Percentiles rank a stretch among this genome's conserved stretches.
Conservation (phyloP, 2,329 filamentous ascomycete genomes). For the Nectriaceae sp. region DNA sequence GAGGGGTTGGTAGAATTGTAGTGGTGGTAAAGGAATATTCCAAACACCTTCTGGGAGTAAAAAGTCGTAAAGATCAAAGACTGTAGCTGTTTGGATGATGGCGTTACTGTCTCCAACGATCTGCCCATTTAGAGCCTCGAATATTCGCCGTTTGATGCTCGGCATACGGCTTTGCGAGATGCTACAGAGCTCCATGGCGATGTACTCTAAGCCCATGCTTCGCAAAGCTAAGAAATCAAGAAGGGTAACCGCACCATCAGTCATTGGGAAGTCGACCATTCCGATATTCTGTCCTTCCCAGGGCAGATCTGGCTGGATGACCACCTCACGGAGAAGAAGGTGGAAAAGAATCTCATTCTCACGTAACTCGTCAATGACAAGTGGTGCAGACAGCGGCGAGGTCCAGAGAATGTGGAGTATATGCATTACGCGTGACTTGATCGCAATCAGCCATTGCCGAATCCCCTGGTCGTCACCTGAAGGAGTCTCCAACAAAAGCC, state of each 20-base stretch:
- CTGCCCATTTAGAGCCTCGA: constrained; percentile 76
- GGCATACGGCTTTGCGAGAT: constrained; percentile 71
- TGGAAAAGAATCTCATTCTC: constrained; percentile 78
- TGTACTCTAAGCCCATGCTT: constrained; percentile 79
- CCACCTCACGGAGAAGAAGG: constrained; percentile 69
- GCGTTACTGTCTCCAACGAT: constrained; percentile 68
- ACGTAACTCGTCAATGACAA: constrained; percentile 79
- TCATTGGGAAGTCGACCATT: constrained; percentile 68
- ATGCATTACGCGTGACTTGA: constrained; percentile 69
- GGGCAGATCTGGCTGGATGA: constrained; percentile 67
- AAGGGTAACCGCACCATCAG: constrained; percentile 67
- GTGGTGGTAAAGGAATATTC: constrained; percentile 51
- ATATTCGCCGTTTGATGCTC: constrained; percentile 67
- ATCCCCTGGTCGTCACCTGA: constrained; percentile 62
- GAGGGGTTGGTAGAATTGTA: constrained; percentile 64
- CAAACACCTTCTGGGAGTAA: constrained; percentile 58
- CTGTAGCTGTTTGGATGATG: constrained; percentile 66
- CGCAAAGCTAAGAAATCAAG: constrained; percentile 78
- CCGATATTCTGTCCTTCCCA: constrained; percentile 72
- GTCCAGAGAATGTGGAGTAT: constrained; percentile 82
- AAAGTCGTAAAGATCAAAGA: constrained; percentile 95
- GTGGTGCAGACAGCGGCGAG: constrained; percentile 73
- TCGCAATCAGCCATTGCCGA: constrained; percentile 66
- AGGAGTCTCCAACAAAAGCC: constrained; percentile 70
- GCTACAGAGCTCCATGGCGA: constrained; percentile 79